These are phyloP conservation scores for Amorphotheca resinae DNA, from an alignment of 495 filamentous ascomycete genomes.

Conservation along the genomic window DNA sequence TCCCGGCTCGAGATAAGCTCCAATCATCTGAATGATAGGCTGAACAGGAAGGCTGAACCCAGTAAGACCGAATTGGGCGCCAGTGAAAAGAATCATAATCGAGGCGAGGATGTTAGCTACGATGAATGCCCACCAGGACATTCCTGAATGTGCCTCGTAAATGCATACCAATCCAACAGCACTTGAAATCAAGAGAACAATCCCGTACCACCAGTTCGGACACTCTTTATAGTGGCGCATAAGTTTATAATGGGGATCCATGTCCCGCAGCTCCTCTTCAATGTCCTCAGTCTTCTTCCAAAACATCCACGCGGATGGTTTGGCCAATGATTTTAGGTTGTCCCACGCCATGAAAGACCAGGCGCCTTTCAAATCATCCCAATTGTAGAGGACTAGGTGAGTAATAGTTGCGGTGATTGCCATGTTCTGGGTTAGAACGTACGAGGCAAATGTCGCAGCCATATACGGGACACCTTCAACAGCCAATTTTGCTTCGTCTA, in stretches of 20 bases:
- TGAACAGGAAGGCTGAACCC: constrained; percentile 26
- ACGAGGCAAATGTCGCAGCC: constrained; percentile 29
- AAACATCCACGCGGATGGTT: constrained; percentile 19
- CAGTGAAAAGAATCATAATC: constrained; percentile 25
- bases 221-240: constrained; percentile 38
- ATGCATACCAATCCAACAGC: constrained; percentile 36
- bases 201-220: constrained; percentile 44
- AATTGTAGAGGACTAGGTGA: constrained; percentile 21
- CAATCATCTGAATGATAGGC: constrained; percentile 28
- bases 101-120: constrained; percentile 29
- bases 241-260: constrained; percentile 34
- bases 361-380: constrained; percentile 11
- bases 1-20: constrained; percentile 30
- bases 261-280: constrained; percentile 5
- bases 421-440: constrained; percentile 32
- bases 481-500: constrained; percentile 24
- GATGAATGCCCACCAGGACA: constrained; percentile 45
- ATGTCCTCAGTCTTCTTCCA: constrained; percentile 20
- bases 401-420: constrained; percentile 30
- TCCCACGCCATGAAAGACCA: constrained; percentile 9
- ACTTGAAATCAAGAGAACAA: constrained; percentile 33
- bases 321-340: constrained; percentile 14
- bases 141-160: constrained; percentile 33
- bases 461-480: constrained; percentile 30
- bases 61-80: constrained; percentile 27